Evolutionary conservation across 306 rosid genomes (phyloP).

Genomic region (Cicer pinnatifidum): DNA sequence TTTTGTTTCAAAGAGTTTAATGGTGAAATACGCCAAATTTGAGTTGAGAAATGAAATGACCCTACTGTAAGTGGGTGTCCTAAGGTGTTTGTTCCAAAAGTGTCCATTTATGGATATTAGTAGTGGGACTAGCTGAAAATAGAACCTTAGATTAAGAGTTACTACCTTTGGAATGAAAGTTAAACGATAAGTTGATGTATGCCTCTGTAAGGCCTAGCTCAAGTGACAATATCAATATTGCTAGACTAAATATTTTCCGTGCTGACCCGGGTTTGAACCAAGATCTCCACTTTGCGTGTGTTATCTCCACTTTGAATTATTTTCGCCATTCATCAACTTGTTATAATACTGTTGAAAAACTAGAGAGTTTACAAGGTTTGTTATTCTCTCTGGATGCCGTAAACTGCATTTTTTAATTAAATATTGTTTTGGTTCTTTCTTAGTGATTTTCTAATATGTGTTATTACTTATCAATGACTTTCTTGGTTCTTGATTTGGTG

Average conservation of each 20-base stretch:
- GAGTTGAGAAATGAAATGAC: background rate
- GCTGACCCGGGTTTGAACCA: too few species aligned
- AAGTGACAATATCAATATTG: too few species aligned
- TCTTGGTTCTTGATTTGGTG: slow-evolving; percentile 45
- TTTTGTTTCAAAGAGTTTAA: too few species aligned
- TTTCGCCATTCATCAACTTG: slow-evolving; percentile 14
- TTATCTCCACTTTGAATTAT: background rate
- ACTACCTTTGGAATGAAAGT: too few species aligned
- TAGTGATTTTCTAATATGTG: slow-evolving; percentile 28
- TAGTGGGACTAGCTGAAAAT: slow-evolving; percentile 20
- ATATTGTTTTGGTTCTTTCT: slow-evolving; percentile 20
- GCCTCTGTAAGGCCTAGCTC: too few species aligned
- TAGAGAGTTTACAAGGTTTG: background rate
- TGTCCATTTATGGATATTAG: background rate
- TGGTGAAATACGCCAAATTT: too few species aligned
- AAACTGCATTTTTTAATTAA: background rate
- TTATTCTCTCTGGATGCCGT: slow-evolving; percentile 3
- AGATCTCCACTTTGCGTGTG: too few species aligned
- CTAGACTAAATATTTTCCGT: too few species aligned
- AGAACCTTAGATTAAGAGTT: slow-evolving; percentile 2
- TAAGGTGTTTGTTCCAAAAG: background rate
- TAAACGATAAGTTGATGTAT: too few species aligned
- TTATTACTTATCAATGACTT: slow-evolving; percentile 5
- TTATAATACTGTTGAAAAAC: background rate
- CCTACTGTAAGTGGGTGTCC: background rate